Evolutionary conservation across 2,329 filamentous ascomycete genomes (phyloP).

Genomic region (Alternaria arborescens): DNA sequence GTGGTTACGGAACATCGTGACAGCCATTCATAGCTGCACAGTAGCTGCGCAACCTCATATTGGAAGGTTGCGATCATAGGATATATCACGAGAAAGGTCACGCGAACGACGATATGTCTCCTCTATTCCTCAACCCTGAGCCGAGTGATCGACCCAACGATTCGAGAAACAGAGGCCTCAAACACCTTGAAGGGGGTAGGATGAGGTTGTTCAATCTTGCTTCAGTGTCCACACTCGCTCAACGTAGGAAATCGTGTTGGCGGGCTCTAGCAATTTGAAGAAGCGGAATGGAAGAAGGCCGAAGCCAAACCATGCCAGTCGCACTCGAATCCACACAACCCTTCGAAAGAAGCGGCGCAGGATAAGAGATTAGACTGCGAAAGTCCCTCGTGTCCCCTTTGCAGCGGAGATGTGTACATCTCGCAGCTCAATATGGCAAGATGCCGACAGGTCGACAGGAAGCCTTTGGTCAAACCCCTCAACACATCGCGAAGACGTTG

Average conservation of each 20-base stretch:
- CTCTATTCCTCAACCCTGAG: conserved; percentile 34
- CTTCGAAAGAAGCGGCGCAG: neutral
- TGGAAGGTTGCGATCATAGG: too few species aligned
- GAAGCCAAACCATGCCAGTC: neutral
- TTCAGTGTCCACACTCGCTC: conserved; percentile 55
- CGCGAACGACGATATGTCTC: conserved; percentile 32
- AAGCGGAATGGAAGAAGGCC: conserved; percentile 36
- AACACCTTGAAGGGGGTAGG: conserved; percentile 37
- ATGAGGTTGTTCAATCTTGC: conserved; percentile 45
- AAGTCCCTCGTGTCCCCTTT: neutral
- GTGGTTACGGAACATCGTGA: too few species aligned
- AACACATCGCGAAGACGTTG: too few species aligned
- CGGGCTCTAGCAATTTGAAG: conserved; percentile 55
- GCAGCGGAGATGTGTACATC: conserved; percentile 19
- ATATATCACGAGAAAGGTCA: neutral
- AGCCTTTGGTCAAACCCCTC: neutral
- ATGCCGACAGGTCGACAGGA: too few species aligned
- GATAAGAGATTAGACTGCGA: neutral
- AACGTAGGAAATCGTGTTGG: conserved; percentile 48
- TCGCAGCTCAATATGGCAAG: neutral
- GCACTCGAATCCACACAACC: neutral
- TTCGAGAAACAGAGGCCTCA: conserved; percentile 39
- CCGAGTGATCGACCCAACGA: conserved; percentile 35
- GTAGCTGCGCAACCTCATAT: neutral
- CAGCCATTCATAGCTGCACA: neutral